A percentile compares a stretch with the other conserved stretches of the same genome.
These are phyloP conservation scores for Taphrina confusa DNA, from an alignment of 1,139 yeast species.

Conservation along the genomic window DNA sequence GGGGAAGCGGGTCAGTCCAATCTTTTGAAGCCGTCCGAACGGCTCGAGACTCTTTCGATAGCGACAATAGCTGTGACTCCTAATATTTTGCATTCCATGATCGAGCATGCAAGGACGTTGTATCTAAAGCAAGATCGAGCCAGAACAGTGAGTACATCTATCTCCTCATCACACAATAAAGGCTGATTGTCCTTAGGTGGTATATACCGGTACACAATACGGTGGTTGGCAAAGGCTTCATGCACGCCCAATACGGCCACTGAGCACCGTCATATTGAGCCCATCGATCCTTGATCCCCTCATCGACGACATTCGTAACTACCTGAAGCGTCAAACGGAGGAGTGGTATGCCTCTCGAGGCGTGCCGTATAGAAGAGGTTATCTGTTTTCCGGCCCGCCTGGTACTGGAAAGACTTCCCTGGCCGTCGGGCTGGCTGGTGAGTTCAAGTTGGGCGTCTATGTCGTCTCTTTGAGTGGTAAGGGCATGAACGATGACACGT, in stretches of 20 bases:
- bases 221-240: constrained; percentile 33
- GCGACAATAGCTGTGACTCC: constrained; percentile 23
- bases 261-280: constrained; percentile 85
- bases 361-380: constrained; percentile 95
- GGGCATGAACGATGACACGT: constrained; percentile 87
- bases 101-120: constrained; percentile 13
- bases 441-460: constrained; percentile 91
- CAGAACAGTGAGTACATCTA: constrained; percentile 3
- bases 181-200: constrained; percentile 5
- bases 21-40: constrained; percentile 23
- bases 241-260: constrained; percentile 74
- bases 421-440: constrained; percentile 95
- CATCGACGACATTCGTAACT: constrained; percentile 72
- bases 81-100: constrained; percentile 7
- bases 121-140: constrained; percentile 28
- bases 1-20: constrained; percentile 33
- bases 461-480: constrained; percentile 85
- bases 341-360: constrained; percentile 95
- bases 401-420: constrained; percentile 96
- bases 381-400: constrained; percentile 92
- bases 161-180: neutral
- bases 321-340: constrained; percentile 61
- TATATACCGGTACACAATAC: constrained; percentile 22
- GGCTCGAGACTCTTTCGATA: constrained; percentile 27
- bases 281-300: constrained; percentile 68